These are phyloP conservation scores for Nothopassalora personata DNA, from an alignment of 2,329 filamentous ascomycete genomes.

Conservation along the genomic window DNA sequence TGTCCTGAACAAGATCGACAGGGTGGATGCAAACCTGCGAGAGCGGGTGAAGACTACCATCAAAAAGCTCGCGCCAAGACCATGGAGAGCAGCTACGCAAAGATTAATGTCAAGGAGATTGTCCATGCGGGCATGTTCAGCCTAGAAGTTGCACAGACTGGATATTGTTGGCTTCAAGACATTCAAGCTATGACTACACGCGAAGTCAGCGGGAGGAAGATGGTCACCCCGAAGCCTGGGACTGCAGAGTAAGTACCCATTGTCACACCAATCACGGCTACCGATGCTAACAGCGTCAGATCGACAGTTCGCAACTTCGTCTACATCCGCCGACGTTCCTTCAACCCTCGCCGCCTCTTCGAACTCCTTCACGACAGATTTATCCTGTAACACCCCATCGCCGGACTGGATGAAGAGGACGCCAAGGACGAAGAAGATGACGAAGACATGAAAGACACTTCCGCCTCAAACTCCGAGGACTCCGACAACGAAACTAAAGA, in stretches of 20 bases:
- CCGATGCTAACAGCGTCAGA: slow-evolving; percentile 1
- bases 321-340: slow-evolving; percentile 52
- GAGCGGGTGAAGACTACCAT: slow-evolving; percentile 22
- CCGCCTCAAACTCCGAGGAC: slow-evolving; percentile 19
- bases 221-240: slow-evolving; percentile 62
- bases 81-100: slow-evolving; percentile 55
- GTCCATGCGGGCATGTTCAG: slow-evolving; percentile 62
- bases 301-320: slow-evolving; percentile 69
- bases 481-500: slow-evolving; percentile 33
- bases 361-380: slow-evolving; percentile 40
- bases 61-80: slow-evolving; percentile 59
- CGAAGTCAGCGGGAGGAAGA: slow-evolving; percentile 51
- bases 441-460: slow-evolving; percentile 19
- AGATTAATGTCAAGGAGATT: slow-evolving; percentile 57
- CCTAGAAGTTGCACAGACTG: slow-evolving; percentile 58
- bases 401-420: slow-evolving; percentile 31
- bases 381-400: slow-evolving; percentile 37
- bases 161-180: slow-evolving; percentile 65
- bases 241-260: slow-evolving; percentile 56
- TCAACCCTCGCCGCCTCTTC: slow-evolving; percentile 40
- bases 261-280: background rate
- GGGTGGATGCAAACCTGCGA: slow-evolving; percentile 46
- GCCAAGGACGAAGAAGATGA: slow-evolving; percentile 28
- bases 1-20: slow-evolving; percentile 64
- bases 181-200: slow-evolving; percentile 62